Evolutionary conservation across 495 filamentous ascomycete genomes (phyloP).

Genomic region (Hypoxylon trugodes): DNA sequence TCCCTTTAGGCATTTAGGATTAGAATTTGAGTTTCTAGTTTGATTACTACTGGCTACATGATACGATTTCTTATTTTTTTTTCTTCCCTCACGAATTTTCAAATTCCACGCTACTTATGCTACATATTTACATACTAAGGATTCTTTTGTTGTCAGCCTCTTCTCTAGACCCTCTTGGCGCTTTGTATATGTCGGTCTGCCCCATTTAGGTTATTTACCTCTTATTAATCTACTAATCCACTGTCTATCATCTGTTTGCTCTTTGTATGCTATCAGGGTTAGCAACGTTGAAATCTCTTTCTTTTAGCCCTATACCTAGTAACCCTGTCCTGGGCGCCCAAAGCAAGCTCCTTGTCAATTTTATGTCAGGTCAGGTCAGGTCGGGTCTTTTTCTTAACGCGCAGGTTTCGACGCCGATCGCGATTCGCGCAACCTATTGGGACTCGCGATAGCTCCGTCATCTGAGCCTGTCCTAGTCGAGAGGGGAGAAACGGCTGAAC

Average conservation of each 20-base stretch:
- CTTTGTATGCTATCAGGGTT: no score
- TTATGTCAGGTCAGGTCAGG: conserved; percentile 5
- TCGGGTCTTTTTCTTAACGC: conserved; percentile 21
- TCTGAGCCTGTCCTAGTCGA: conserved; percentile 12
- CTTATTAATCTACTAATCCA: no score
- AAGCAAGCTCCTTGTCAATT: conserved; percentile 18
- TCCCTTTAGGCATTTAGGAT: no score
- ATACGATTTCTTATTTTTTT: neutral
- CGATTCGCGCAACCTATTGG: conserved; percentile 29
- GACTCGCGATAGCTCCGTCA: conserved; percentile 10
- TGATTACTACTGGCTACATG: conserved; percentile 1
- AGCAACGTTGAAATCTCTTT: no score
- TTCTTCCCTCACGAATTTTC: neutral
- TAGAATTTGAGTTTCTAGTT: no score
- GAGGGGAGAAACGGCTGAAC: conserved; percentile 6
- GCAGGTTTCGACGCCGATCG: conserved; percentile 32
- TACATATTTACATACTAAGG: no score
- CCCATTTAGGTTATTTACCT: conserved; percentile 1
- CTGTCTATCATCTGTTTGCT: no score
- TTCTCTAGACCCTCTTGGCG: conserved; percentile 11
- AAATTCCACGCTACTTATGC: no score
- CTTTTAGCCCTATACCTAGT: neutral
- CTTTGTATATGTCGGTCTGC: conserved; percentile 25
- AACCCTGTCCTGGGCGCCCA: conserved; percentile 5
- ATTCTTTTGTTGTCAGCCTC: conserved; percentile 8